Evolutionary conservation across 257 asterid species (phyloP).

Genomic region (Ajuga chamaepitys): DNA sequence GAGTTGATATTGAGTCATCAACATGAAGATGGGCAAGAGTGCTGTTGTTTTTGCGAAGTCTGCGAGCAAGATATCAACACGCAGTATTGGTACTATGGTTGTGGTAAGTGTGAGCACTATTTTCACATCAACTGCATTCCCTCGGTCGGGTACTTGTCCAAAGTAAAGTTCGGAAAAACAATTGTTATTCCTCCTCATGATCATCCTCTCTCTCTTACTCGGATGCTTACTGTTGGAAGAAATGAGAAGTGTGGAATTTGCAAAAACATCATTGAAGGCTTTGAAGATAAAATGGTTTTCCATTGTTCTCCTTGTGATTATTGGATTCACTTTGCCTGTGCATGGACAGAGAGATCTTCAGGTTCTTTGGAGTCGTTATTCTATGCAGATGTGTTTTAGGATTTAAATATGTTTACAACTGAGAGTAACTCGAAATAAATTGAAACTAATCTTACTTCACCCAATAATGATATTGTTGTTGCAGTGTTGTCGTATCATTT

Average conservation of each 20-base stretch:
- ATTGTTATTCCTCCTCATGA: neutral
- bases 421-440: too few relatives aligned
- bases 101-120: neutral
- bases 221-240: neutral
- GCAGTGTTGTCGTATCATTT: too few relatives aligned
- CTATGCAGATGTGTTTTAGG: too few relatives aligned
- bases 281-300: neutral
- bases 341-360: too few relatives aligned
- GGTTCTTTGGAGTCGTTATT: too few relatives aligned
- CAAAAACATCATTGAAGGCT: neutral
- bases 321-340: neutral
- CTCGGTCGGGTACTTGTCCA: neutral
- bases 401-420: too few relatives aligned
- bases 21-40: neutral
- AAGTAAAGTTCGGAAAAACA: neutral
- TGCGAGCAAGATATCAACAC: neutral
- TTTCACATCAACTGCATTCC: conserved; percentile 10
- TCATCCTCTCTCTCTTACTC: neutral
- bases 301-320: neutral
- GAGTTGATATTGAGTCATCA: neutral
- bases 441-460: too few relatives aligned
- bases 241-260: neutral
- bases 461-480: too few relatives aligned
- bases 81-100: neutral
- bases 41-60: neutral